Base-by-base conservation (phyloP, 2,329 filamentous ascomycete genomes). In the Aspergillus bombycis region DNA sequence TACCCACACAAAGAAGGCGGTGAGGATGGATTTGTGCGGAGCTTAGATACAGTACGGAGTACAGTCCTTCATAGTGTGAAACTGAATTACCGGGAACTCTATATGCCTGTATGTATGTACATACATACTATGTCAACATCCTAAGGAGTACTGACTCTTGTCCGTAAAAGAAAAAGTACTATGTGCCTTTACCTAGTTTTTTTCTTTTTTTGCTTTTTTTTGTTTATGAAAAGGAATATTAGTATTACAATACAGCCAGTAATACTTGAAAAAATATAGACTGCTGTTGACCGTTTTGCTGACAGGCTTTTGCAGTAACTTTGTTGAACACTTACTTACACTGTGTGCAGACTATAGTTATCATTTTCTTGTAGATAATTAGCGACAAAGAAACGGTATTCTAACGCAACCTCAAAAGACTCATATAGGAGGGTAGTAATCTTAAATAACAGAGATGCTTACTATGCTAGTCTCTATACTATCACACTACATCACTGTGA, bases 1-100 rank as follows among this genome's bases (percentile, higher is more conserved):
- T 34, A 36, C 53, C 53, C 53, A 52, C 30, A 50, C 48, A 16
- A 26, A 57, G 41, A 53, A 62, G 54, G 60, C 60, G 60, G 60
- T 62, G 60, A 62, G 45, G 45, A 16, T 32, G 38, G 32, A 26
- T 38, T 23, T 36, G 32, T 55, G 52, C 10, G 34, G 52, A 38
- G n/a, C 23, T 55, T 26, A 16, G 6, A 5, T 36, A 28, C 19
- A 28, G 28, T 28, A 34, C 12, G 26, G 26, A 28, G 14, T 30
- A 41, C 38, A 41, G 14, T 36, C 34, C 34, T 36, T 12, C 34
- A 14, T 30, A 14, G 46, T 50, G 16, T 50, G 46, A 50, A 50
- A 19, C 46, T 30, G 46, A 50, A 50, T 19, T 50, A 50, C 46
- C 23, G 16, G 16, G 4, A 50, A 50, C 26, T 9, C 23, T 8